These are phyloP conservation scores for Metschnikowia corniflorae DNA, from an alignment of 805 yeast species.

Conservation along the genomic window DNA sequence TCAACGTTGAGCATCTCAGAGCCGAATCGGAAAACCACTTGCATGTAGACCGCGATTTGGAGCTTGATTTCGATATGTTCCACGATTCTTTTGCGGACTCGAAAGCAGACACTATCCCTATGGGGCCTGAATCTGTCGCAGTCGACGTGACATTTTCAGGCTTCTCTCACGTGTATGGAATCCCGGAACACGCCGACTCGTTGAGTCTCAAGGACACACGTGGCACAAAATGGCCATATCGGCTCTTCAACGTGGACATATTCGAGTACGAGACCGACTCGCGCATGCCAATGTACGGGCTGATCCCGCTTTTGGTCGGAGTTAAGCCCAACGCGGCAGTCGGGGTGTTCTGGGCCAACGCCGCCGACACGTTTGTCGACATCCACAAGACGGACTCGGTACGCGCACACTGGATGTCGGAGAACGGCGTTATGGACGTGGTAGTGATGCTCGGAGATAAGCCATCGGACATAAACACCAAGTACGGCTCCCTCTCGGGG, in stretches of 20 bases:
- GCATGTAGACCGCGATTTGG: constrained; percentile 44
- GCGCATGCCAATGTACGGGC: constrained; percentile 89
- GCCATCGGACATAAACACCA: constrained; percentile 51
- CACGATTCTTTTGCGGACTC: constrained; percentile 69
- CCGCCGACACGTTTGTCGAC: constrained; percentile 91
- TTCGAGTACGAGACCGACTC: constrained; percentile 88
- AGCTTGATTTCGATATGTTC: constrained; percentile 64
- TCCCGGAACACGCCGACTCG: constrained; percentile 93
- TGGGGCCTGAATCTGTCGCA: constrained; percentile 89
- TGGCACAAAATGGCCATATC: constrained; percentile 61
- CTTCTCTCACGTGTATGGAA: constrained; percentile 74
- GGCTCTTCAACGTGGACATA: constrained; percentile 89
- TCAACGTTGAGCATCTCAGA: constrained; percentile 84
- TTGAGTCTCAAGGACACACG: constrained; percentile 70
- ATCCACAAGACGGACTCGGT: constrained; percentile 44
- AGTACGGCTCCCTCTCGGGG: constrained; percentile 74
- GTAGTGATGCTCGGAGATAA: constrained; percentile 60
- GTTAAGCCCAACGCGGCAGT: constrained; percentile 53
- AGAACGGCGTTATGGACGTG: constrained; percentile 78
- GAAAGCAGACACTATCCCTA: constrained; percentile 57
- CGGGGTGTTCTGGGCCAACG: constrained; percentile 88
- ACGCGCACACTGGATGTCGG: constrained; percentile 89
- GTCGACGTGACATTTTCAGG: constrained; percentile 67
- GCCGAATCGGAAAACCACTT: constrained; percentile 25
- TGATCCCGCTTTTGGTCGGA: constrained; percentile 85